Evolutionary conservation across 2,329 filamentous ascomycete species (phyloP), one percentile per base, ranked within the genome.

Genomic region (Arthrobotrys sphaeroides): DNA sequence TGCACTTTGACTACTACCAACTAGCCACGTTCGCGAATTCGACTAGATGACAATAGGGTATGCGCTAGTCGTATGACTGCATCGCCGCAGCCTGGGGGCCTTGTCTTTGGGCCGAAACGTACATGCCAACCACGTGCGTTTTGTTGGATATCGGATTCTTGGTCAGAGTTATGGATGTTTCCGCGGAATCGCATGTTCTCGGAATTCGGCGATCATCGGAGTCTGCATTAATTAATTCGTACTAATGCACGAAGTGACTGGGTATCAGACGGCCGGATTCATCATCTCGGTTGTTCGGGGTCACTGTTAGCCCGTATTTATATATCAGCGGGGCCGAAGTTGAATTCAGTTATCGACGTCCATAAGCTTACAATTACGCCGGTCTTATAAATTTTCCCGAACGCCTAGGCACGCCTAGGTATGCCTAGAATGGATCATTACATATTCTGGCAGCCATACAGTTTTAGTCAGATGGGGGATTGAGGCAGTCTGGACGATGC

Each of bases 31-130:
- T 59, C n/a, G n/a, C n/a, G n/a, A n/a, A n/a, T n/a, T n/a, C 51
- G 47, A 43, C 3, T 22, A 57, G 38, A 47, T 64, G 67, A 72
- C 57, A 49, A n/a, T n/a, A 60, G 16, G 45, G 38, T 20, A 72
- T 72, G 55, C 57, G 47, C 47, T 16, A 1, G 26, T 62, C 57
- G 57, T 62, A 36, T 45, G 47, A 72, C 40, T 33, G 26, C 26
- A 5, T 33, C 28, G 5, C 10, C 28, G 10, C 10, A 33, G n/a
- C n/a, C n/a, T 33, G 2, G 12, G 31, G 31, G 12, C n/a, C 28
- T 5, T 33, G 10, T 40, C 36, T 16, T 5, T 40, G 9, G 18
- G 10, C n/a, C 26, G 4, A n/a, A 12, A 3, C 47, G 26, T 18
- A 51, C 16, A 12, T 22, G 12, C 3, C 33, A 6, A 26, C 47